Percentiles rank a stretch among this genome's conserved stretches.
Conservation (phyloP, 768 basidiomycete genomes). For the Podaxis sp. region DNA sequence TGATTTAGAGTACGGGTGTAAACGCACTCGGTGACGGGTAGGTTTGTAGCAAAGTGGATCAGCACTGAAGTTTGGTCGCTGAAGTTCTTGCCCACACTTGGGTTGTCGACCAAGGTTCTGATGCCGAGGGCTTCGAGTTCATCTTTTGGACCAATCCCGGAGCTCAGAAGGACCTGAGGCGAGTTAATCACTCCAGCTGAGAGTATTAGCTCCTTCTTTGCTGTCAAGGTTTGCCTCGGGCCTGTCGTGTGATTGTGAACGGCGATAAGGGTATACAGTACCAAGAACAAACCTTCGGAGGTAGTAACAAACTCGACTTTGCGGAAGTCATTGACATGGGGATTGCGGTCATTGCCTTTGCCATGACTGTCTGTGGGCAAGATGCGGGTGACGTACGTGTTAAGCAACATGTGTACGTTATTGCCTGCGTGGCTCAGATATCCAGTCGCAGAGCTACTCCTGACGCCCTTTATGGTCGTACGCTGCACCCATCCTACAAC, state of each 20-base stretch:
- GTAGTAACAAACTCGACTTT: constrained; percentile 23
- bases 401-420: constrained; percentile 16
- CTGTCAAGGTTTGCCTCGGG: neutral
- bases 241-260: too few relatives aligned
- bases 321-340: constrained; percentile 22
- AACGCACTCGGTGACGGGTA: constrained; percentile 8
- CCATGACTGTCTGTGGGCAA: neutral
- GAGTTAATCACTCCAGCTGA: neutral
- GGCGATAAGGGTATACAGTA: neutral
- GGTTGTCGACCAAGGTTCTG: constrained; percentile 10
- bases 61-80: neutral
- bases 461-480: neutral
- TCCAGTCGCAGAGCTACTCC: constrained; percentile 27
- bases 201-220: constrained; percentile 8
- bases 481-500: neutral
- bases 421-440: constrained; percentile 21
- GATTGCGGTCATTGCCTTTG: neutral
- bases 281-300: neutral
- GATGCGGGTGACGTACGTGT: constrained; percentile 17
- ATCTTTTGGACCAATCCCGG: constrained; percentile 4
- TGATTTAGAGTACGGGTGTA: too few relatives aligned
- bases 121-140: neutral
- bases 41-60: neutral
- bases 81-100: constrained; percentile 12
- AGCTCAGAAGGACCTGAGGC: constrained; percentile 8